Base-by-base conservation (phyloP, 2,329 filamentous ascomycete genomes). In the Aspergillus sergii region DNA sequence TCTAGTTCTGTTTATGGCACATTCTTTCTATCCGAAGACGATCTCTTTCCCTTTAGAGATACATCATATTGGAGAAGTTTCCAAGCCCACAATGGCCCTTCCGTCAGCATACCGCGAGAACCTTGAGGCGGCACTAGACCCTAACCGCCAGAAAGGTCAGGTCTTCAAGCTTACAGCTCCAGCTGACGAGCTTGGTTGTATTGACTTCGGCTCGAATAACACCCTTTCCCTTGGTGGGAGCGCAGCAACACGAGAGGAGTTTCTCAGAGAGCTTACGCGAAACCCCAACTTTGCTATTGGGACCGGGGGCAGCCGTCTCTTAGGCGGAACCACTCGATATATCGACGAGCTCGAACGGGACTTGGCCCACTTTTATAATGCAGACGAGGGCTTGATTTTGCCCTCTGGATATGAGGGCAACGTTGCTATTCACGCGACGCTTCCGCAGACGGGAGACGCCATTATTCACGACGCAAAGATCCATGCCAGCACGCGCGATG, bases 401-500 rank as follows among this genome's bases (percentile, higher is more conserved):
- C 83, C 84, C 58, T 86, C 85, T 0, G 86, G 85, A 0, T 85
- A 83, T 55, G 85, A 87, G 60, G 86, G 85, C 8, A 88, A 88
- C 65, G 78, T 81, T 0, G 86, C 84, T 0, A 73, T 88, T 2
- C 82, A 87, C 34, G 72, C 78, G 14, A 84, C 81, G 54, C 77
- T 84, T 1, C 83, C 85, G 6, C 84, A 84, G 63, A 74, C 72
- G 0, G 83, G 81, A 0, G 86, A 88, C 68, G 70, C 80, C 0
- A 79, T 92, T 19, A 74, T 92, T 0, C 88, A 89, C 65, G 89
- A 92, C 64, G 87, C 87, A 70, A 79, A 88, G 30, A 84, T 91
- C 6, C 90, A 91, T 67, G 90, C 89, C 0, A 91, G 88, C 63
- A 86, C 89, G 4, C 89, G 91, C 62, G 89, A 91, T 71, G 89